Percentiles rank a stretch among this genome's conserved stretches.
These are phyloP conservation scores for Penicillium mononematosum DNA, from an alignment of 495 filamentous ascomycete species.

Conservation along the genomic window DNA sequence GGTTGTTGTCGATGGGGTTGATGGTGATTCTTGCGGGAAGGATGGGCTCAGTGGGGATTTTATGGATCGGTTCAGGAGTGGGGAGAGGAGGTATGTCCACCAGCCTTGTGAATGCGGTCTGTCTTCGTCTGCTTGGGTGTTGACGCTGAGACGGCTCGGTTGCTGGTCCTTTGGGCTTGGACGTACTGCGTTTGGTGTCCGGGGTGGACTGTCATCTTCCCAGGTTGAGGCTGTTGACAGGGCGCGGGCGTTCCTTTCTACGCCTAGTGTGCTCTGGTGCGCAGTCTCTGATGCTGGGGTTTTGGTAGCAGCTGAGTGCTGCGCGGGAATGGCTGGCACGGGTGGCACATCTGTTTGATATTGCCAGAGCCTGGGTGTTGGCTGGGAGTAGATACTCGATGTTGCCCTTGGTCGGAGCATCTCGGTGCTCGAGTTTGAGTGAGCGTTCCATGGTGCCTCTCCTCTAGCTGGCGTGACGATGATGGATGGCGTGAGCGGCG, in stretches of 20 bases:
- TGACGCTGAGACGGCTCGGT: conserved; percentile 37
- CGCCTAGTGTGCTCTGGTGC: conserved; percentile 27
- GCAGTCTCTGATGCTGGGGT: conserved; percentile 28
- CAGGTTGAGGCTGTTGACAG: conserved; percentile 56
- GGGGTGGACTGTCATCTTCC: conserved; percentile 50
- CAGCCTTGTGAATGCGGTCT: conserved; percentile 70
- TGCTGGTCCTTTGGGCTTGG: conserved; percentile 20
- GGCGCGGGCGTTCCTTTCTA: conserved; percentile 27
- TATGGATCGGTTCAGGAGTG: conserved; percentile 56
- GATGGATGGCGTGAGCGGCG: conserved; percentile 56
- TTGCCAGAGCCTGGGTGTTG: conserved; percentile 39
- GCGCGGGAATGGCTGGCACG: conserved; percentile 60
- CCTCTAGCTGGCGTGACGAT: conserved; percentile 66
- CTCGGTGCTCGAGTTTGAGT: conserved; percentile 27
- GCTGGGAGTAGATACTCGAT: conserved; percentile 70
- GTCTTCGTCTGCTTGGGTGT: conserved; percentile 41
- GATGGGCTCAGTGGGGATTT: conserved; percentile 31
- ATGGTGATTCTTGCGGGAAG: conserved; percentile 33
- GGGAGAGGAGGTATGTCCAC: conserved; percentile 86
- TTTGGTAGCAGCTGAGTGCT: conserved; percentile 31
- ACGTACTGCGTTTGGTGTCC: conserved; percentile 17
- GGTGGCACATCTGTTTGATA: conserved; percentile 48
- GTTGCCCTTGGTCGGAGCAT: conserved; percentile 40
- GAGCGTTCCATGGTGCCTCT: conserved; percentile 53
- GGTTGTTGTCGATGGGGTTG: conserved; percentile 31